Evolutionary conservation across 345 rosid genomes (phyloP).

Genomic region (Gossypium bickii): DNA sequence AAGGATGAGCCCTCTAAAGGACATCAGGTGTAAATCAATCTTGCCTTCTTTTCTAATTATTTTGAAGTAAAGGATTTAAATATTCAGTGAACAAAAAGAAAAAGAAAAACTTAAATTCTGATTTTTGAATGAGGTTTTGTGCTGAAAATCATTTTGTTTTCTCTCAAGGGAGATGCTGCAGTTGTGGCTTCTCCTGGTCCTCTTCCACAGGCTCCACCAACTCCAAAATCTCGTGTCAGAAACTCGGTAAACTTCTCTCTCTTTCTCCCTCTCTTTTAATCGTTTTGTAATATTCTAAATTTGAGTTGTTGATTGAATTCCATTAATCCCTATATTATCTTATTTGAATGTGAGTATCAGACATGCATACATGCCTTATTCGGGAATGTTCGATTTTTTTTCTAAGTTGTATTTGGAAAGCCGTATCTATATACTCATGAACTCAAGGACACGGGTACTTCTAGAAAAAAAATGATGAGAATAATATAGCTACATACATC

Average conservation of each 20-base stretch:
- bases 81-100: too few species aligned
- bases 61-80: not conserved
- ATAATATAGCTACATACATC: not conserved
- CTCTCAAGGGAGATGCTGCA: slow-evolving; percentile 38
- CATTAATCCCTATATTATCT: too few species aligned
- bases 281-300: not conserved
- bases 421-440: not conserved
- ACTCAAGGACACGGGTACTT: too few species aligned
- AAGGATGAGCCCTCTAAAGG: not conserved
- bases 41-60: not conserved
- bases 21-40: not conserved
- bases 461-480: too few species aligned
- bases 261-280: not conserved
- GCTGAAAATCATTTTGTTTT: not conserved
- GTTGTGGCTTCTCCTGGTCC: slow-evolving; percentile 33
- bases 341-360: too few species aligned
- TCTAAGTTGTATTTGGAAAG: not conserved
- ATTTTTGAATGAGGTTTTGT: not conserved
- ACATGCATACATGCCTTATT: too few species aligned
- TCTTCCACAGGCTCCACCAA: slow-evolving; percentile 20
- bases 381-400: too few species aligned
- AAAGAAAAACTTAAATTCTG: not conserved
- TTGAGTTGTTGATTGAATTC: not conserved
- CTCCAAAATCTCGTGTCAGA: slow-evolving; percentile 34
- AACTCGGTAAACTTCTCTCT: slow-evolving; percentile 38